phyloP scores from a whole-genome alignment of 75 land plant genomes.

The Picea glauca region DNA sequence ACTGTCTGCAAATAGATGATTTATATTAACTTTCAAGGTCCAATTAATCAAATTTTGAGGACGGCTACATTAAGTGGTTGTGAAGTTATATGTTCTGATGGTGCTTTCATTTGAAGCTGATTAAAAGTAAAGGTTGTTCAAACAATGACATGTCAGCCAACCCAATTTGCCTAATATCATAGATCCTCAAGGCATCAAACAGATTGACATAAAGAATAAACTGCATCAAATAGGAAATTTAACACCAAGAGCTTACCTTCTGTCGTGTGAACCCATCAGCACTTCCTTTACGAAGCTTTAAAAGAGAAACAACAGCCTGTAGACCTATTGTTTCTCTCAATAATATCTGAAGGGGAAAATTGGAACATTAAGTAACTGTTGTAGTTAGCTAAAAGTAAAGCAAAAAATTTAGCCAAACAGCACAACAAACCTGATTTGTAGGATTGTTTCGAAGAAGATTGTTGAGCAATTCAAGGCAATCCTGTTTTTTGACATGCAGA shows the following conservation, averaged over 20 bases:
- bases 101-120: background rate
- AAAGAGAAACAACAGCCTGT: conserved; percentile 66
- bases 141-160: background rate
- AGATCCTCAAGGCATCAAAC: background rate
- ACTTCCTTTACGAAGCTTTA: conserved; percentile 74
- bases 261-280: conserved; percentile 79
- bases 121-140: background rate
- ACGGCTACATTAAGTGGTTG: background rate
- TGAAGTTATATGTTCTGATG: background rate
- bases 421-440: conserved; percentile 82
- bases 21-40: conserved; percentile 4
- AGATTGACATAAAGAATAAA: background rate
- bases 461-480: conserved; percentile 94
- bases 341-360: conserved; percentile 41
- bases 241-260: conserved; percentile 52
- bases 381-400: background rate
- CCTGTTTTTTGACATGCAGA: conserved; percentile 41
- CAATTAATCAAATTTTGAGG: conserved; percentile 3
- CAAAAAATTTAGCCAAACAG: background rate
- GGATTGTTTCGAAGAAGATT: conserved; percentile 85
- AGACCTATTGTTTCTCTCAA: conserved; percentile 88
- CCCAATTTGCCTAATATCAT: background rate
- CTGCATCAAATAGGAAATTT: background rate
- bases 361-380: background rate
- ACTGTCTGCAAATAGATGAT: conserved; percentile 71